Conservation (phyloP, 2,329 filamentous ascomycete genomes). For the Leptographium wingfieldii region DNA sequence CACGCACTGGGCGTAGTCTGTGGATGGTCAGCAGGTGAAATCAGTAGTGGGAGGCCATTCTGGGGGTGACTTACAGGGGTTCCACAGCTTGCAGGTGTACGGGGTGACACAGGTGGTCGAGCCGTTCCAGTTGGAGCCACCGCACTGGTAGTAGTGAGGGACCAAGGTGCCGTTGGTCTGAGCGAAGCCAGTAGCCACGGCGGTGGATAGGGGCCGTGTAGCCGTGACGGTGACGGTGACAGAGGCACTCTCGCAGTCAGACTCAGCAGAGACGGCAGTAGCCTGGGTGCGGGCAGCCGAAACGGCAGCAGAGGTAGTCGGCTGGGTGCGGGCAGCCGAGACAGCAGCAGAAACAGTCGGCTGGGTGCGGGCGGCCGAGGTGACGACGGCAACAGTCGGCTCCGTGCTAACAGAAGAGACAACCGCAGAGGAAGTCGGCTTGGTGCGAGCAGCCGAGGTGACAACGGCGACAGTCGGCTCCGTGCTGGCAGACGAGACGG, state of each 20-base stretch:
- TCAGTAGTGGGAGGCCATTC: neutral
- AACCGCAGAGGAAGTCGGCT: too few species aligned
- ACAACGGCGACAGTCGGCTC: too few species aligned
- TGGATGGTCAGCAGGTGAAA: too few species aligned
- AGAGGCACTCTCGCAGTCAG: too few species aligned
- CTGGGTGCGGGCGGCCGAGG: too few species aligned
- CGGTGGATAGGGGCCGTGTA: too few species aligned
- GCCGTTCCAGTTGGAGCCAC: constrained; percentile 14
- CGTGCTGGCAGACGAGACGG: too few species aligned
- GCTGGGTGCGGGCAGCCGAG: neutral
- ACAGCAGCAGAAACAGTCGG: too few species aligned
- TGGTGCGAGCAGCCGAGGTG: too few species aligned
- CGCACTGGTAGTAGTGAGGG: constrained; percentile 16
- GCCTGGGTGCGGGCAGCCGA: neutral
- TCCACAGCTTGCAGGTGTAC: constrained; percentile 13
- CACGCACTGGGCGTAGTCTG: constrained; percentile 2
- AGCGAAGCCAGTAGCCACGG: too few species aligned
- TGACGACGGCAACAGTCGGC: constrained; percentile 5
- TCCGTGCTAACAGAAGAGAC: neutral
- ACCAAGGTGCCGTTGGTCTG: neutral
- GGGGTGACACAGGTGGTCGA: constrained; percentile 16
- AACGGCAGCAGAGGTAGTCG: constrained; percentile 6
- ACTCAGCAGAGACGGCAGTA: too few species aligned
- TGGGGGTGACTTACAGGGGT: neutral
- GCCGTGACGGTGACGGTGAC: too few species aligned